Evolutionary conservation across 169 alveolate genomes (phyloP).

Genomic region (Plasmodium coatneyi): DNA sequence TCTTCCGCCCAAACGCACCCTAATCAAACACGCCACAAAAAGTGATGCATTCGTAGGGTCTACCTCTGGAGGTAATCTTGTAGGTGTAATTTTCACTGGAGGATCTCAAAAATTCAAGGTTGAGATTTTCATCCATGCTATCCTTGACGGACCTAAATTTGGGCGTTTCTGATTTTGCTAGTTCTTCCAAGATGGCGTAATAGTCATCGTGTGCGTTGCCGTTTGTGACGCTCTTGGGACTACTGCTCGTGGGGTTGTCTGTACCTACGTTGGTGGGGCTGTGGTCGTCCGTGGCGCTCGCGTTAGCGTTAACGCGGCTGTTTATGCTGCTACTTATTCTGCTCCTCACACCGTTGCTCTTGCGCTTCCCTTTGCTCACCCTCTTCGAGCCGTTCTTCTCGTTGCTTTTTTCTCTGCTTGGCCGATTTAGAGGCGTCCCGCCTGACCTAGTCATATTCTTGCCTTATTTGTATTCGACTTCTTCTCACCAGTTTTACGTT

Average conservation of each 20-base stretch:
- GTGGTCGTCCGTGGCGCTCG: neutral
- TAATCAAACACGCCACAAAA: neutral
- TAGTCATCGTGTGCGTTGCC: slow-evolving; percentile 17
- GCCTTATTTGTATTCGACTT: neutral
- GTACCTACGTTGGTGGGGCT: neutral
- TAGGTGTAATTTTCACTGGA: slow-evolving; percentile 61
- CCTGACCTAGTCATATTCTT: slow-evolving; percentile 28
- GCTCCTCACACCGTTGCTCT: neutral
- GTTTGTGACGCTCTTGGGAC: neutral
- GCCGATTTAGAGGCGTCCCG: slow-evolving; percentile 15
- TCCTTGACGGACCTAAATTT: slow-evolving; percentile 60
- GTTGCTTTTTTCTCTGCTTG: slow-evolving; percentile 17
- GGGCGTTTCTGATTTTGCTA: slow-evolving; percentile 39
- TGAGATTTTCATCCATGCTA: slow-evolving; percentile 71
- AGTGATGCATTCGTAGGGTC: neutral
- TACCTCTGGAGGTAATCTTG: slow-evolving; percentile 73
- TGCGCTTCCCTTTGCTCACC: neutral
- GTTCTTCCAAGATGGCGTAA: slow-evolving; percentile 44
- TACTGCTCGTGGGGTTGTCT: neutral
- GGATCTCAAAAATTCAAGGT: slow-evolving; percentile 56
- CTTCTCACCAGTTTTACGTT: slow-evolving; percentile 1
- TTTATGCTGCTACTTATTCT: neutral
- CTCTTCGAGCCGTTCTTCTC: neutral
- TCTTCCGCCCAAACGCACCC: neutral
- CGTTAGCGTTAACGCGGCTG: neutral